Base-by-base conservation (phyloP, 441 rosid species). In the Dalechampia spathulata region DNA sequence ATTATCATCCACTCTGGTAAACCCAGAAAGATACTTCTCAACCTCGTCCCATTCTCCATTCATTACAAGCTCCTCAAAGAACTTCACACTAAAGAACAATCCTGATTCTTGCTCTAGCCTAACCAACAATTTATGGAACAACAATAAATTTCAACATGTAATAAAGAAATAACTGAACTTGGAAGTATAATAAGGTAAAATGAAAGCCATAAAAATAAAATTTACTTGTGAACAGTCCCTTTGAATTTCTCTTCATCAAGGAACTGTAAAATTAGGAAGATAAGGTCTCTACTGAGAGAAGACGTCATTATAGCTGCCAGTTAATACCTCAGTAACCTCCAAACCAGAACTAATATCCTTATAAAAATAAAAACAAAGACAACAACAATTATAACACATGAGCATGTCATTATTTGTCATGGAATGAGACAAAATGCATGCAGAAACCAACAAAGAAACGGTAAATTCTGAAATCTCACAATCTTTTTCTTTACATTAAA, bases 101-200 rank as follows among this genome's bases (percentile, higher is more conserved):
- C 82, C 77, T 10, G 83, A 74, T 72, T 81, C 83, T 57, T 75
- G 69, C 78, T 81, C 83, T 42, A 81, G 83, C 64, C 87, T 81
- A 52, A 49, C 56, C 49, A 62, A 52, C 20, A 54, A 34, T 43
- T 49, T 52, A 5, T 12, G 25, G 28, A 39, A 54, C 10, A 9
- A 56, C 21, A 56, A 26, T 13, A 20, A 19, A 56, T 25, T 15
- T 57, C 51, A 44, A 20, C 25, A n/a, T 12, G 12, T 39, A 26
- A 38, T 41, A 1, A 41, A 15, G 9, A 10, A 9, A 17, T 19
- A 38, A 23, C 12, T 8, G 60, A 30, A 19, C 48, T 34, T 13
- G 5, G 3, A 39, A 1, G n/a, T 7, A 17, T 2, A 2, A 7
- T 42, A 4, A 42, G 19, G 10, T 2, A 6, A 16, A 11, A 1